Base-by-base conservation (phyloP, 2,329 filamentous ascomycete genomes). In the Lecanicillium sp. region DNA sequence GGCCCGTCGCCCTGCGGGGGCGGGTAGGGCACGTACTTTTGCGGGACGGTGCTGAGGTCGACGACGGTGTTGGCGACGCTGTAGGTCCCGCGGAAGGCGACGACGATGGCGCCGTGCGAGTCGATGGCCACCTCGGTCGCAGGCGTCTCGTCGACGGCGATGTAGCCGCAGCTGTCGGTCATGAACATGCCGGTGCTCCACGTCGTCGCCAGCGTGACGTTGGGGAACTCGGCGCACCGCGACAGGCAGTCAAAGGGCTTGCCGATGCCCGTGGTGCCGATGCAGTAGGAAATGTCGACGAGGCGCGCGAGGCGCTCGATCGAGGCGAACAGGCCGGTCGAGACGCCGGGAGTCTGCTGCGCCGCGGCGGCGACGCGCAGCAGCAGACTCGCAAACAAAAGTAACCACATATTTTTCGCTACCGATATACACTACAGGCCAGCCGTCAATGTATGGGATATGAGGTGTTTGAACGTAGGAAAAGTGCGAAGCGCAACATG, bases 41-140 rank as follows among this genome's bases (percentile, higher is more conserved):
- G 91, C 11, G 90, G 90, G 2, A 91, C 75, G 2, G 90, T 94
- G 54, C 87, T 90, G 48, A 98, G 74, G 67, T 98, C 93, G 42
- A 90, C 77, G 52, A 98, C 84, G 11, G 90, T 90, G 64, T 97
- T 95, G 45, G 89, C 79, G 58, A 98, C 77, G 55, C 90, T 95
- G 67, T 97, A 96, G 12, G 93, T 97, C 20, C 93, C 93, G 39
- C 93, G 83, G 60, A 97, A 97, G 8, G 90, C 90, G 30, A 97
- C 78, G 38, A 97, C 73, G 49, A 98, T 86, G 26, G 70, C 68
- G 35, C 29, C 55, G 50, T 55, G 58, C 46, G 27, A 38, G 9
- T 21, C 43, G 15, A 39, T 27, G 14, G 50, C 50, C n/a, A 51
- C 51, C 21, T 51, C 51, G 29, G 58, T 55, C 15, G 51, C 54